A percentile compares a stretch with the other conserved stretches of the same genome.
Evolutionary conservation across 768 basidiomycete genomes (phyloP).

Genomic region (Kwoniella sp.): DNA sequence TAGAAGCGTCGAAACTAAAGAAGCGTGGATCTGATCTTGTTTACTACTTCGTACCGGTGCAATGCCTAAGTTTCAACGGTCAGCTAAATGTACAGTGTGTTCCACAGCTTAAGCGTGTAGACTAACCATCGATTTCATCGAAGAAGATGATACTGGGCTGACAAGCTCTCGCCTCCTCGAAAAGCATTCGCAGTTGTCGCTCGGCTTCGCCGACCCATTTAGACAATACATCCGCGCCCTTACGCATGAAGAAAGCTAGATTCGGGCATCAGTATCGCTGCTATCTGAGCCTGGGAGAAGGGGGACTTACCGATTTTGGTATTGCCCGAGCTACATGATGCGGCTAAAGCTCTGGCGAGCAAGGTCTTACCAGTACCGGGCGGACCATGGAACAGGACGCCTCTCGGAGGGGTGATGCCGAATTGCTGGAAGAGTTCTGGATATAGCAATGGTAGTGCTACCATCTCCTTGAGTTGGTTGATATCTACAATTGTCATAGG

Average conservation of each 20-base stretch:
- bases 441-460: conserved; percentile 87
- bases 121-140: conserved; percentile 90
- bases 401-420: conserved; percentile 89
- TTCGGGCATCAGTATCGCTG: conserved; percentile 8
- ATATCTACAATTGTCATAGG: conserved; percentile 66
- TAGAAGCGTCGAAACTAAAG: conserved; percentile 90
- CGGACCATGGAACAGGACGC: conserved; percentile 96
- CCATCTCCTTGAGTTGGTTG: conserved; percentile 97
- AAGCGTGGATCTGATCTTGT: conserved; percentile 98
- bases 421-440: conserved; percentile 96
- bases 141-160: conserved; percentile 99
- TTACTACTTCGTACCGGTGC: conserved; percentile 98
- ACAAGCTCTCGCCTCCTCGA: conserved; percentile 88
- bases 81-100: background rate
- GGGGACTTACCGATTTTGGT: conserved; percentile 76
- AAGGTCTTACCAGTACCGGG: conserved; percentile 95
- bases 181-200: conserved; percentile 87
- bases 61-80: conserved; percentile 58
- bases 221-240: conserved; percentile 94
- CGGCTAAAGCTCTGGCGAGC: conserved; percentile 88
- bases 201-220: conserved; percentile 99
- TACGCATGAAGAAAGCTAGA: conserved; percentile 98
- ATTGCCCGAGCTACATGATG: conserved; percentile 83
- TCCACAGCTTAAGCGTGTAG: background rate
- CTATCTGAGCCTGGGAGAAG: background rate